phyloP scores from a whole-genome alignment of 1,284 basidiomycete species.

The Cutaneotrichosporon sp. region DNA sequence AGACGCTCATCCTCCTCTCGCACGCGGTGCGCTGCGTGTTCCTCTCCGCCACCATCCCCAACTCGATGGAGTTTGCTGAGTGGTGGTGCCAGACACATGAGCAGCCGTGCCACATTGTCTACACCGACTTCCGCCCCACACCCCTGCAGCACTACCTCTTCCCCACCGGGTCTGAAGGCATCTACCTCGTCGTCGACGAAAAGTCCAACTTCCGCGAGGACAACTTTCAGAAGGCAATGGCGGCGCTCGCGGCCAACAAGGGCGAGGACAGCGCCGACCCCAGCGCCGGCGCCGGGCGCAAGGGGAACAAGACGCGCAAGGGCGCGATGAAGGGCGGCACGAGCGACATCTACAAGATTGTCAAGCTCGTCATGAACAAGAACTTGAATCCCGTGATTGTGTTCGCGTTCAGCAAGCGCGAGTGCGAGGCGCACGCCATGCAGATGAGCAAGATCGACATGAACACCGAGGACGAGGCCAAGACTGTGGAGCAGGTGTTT shows the following conservation, averaged over 20 bases:
- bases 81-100: slow-evolving; percentile 98
- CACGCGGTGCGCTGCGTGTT: slow-evolving; percentile 97
- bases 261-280: slow-evolving; percentile 95
- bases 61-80: slow-evolving; percentile 99
- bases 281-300: slow-evolving; percentile 74
- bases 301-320: slow-evolving; percentile 80
- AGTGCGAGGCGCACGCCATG: slow-evolving; percentile 91
- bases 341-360: slow-evolving; percentile 91
- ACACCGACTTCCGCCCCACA: slow-evolving; percentile 98
- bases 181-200: slow-evolving; percentile 97
- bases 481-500: slow-evolving; percentile 85
- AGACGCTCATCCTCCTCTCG: slow-evolving; percentile 94
- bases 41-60: slow-evolving; percentile 99
- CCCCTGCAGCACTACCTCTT: slow-evolving; percentile 98
- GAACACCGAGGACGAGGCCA: slow-evolving; percentile 91
- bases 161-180: slow-evolving; percentile 93
- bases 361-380: slow-evolving; percentile 98
- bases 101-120: slow-evolving; percentile 98
- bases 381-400: slow-evolving; percentile 99
- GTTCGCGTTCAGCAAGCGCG: slow-evolving; percentile 97
- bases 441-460: slow-evolving; percentile 95
- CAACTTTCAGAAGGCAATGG: slow-evolving; percentile 98
- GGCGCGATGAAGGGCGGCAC: slow-evolving; percentile 82
- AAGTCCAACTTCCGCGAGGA: slow-evolving; percentile 96
- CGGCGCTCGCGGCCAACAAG: slow-evolving; percentile 75